Base-by-base conservation (phyloP, 1,284 basidiomycete species). In the Athelia psychrophila region DNA sequence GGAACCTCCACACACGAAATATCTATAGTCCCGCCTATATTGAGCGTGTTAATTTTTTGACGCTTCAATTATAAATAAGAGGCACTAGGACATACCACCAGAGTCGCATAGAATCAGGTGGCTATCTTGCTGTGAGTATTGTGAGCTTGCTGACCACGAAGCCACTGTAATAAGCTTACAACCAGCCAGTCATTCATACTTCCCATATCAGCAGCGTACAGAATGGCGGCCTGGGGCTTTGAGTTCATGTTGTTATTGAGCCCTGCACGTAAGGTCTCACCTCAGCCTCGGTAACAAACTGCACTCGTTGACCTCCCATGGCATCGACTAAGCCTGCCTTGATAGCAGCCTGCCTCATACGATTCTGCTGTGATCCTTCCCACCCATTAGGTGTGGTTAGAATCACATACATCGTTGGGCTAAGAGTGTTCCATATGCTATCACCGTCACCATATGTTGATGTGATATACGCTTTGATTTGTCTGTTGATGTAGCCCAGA, bases 381-480 rank as follows among this genome's bases (percentile, higher is more conserved):
- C 63, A 66, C 1, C 59, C 57, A 47, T 62, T 66, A 6, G 63
- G 64, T 3, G 60, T 56, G 1, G 63, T 66, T 36, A 64, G 50
- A 12, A 66, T 53, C 13, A 66, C 32, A 19, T 53, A 53, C 59
- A 63, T 57, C 3, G 57, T 48, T 1, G 56, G 42, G 3, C 27
- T 50, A 1, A 62, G 52, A 3, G 42, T 30, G 0, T 51, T 44
- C 63, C 63, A 64, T n/a, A 56, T 42, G 15, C 49, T 48, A 3
- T 44, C 48, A 9, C 58, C 60, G 10, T 51, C 51, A 2, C 15
- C 51, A 47, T 57, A 49, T 6, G 27, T 46, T 3, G 51, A 44
- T 6, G 45, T 51, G 27, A 60, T 51, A 45, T 53, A 62, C 2
- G 24, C 27, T 18, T 47, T 50, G 8, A 63, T 35, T 16, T 57